phyloP scores from a whole-genome alignment of 2,329 filamentous ascomycete genomes.

The Calonectria multiphialidica region DNA sequence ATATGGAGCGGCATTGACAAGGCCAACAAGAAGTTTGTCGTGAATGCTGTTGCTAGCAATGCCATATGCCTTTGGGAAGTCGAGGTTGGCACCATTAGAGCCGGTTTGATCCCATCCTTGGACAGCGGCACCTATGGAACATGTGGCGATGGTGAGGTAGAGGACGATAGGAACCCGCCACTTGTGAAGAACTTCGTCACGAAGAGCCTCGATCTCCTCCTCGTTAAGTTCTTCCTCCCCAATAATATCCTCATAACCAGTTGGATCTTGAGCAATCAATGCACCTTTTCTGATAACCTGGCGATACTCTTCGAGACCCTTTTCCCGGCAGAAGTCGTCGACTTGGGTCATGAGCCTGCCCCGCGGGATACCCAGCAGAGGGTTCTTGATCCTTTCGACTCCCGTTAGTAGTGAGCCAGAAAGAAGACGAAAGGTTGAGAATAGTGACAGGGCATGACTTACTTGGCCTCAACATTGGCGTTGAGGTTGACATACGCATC shows the following conservation, averaged over 20 bases:
- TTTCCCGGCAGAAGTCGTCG: constrained; percentile 70
- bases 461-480: constrained; percentile 61
- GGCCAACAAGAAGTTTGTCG: constrained; percentile 68
- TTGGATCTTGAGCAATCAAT: constrained; percentile 78
- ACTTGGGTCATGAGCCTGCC: constrained; percentile 66
- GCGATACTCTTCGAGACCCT: constrained; percentile 70
- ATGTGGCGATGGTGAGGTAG: constrained; percentile 75
- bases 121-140: constrained; percentile 78
- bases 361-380: constrained; percentile 65
- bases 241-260: constrained; percentile 69
- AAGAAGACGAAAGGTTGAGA: neutral
- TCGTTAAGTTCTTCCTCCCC: constrained; percentile 69
- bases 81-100: constrained; percentile 72
- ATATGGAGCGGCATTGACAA: constrained; percentile 72
- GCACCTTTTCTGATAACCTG: constrained; percentile 75
- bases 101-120: constrained; percentile 78
- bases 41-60: constrained; percentile 50
- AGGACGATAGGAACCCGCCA: constrained; percentile 74
- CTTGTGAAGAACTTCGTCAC: constrained; percentile 74
- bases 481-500: constrained; percentile 57
- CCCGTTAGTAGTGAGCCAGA: constrained; percentile 27
- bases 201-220: constrained; percentile 69
- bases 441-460: constrained; percentile 30
- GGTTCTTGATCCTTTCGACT: constrained; percentile 55
- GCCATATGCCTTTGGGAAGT: constrained; percentile 67